phyloP scores from a whole-genome alignment of 345 rosid genomes.

The Iberis pinnata region DNA sequence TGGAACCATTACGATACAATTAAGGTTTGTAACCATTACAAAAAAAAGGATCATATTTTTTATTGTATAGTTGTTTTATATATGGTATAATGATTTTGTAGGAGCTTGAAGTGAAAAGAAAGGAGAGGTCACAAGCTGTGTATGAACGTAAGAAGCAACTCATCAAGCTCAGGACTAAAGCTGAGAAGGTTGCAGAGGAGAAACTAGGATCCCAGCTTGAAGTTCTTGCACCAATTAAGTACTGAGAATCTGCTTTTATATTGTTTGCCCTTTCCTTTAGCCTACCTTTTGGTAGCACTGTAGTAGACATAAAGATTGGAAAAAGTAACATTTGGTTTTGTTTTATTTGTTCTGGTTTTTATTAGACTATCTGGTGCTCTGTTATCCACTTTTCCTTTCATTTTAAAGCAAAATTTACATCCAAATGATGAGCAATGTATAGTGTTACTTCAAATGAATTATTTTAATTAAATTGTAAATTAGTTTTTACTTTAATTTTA shows the following conservation, averaged over 20 bases:
- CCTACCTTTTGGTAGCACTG: neutral
- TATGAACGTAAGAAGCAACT: slow-evolving; percentile 72
- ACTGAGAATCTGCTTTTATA: slow-evolving; percentile 29
- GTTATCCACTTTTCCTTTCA: too few relatives aligned
- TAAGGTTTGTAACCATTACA: slow-evolving; percentile 32
- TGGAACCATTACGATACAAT: slow-evolving; percentile 68
- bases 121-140: slow-evolving; percentile 46
- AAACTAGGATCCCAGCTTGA: slow-evolving; percentile 68
- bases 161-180: slow-evolving; percentile 60
- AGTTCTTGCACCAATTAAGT: slow-evolving; percentile 50
- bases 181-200: slow-evolving; percentile 68
- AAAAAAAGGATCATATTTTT: too few relatives aligned
- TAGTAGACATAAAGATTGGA: slow-evolving; percentile 1
- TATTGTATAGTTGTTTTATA: too few relatives aligned
- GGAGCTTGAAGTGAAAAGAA: slow-evolving; percentile 71
- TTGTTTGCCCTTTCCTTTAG: neutral
- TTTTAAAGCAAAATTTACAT: too few relatives aligned
- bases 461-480: too few relatives aligned
- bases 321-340: neutral
- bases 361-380: too few relatives aligned
- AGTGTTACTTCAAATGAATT: too few relatives aligned
- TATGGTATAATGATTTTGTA: too few relatives aligned
- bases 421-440: too few relatives aligned
- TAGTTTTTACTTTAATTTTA: too few relatives aligned
- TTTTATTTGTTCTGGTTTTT: too few relatives aligned